Evolutionary conservation across 2,329 filamentous ascomycete species (phyloP).

Genomic region (Cercospora sesami): DNA sequence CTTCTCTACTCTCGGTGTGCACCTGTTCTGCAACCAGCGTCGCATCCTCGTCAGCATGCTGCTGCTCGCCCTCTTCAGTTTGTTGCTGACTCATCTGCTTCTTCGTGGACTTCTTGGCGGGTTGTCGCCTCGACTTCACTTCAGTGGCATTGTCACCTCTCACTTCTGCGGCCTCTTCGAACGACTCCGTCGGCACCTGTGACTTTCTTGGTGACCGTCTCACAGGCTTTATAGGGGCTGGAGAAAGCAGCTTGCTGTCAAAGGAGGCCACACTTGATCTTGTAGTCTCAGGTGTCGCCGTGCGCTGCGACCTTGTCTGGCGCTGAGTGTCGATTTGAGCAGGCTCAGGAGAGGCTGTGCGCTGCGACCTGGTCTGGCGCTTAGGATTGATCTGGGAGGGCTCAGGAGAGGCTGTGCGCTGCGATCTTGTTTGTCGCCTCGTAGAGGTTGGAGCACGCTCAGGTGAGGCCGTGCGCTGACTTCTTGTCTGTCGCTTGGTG

Average conservation of each 20-base stretch:
- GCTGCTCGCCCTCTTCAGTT: slow-evolving; percentile 3
- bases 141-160: neutral
- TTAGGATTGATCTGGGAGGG: neutral
- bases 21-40: neutral
- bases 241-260: slow-evolving; percentile 18
- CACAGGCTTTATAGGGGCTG: slow-evolving; percentile 11
- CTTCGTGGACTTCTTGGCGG: slow-evolving; percentile 2
- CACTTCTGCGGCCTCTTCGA: slow-evolving; percentile 1
- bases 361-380: neutral
- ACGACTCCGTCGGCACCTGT: slow-evolving; percentile 3
- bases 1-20: neutral
- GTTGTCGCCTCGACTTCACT: neutral
- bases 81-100: neutral
- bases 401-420: slow-evolving; percentile 5
- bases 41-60: neutral
- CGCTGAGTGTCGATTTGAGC: neutral
- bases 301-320: neutral
- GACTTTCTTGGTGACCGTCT: slow-evolving; percentile 21
- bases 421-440: neutral
- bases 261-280: neutral
- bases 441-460: neutral
- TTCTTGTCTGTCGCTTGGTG: slow-evolving; percentile 8
- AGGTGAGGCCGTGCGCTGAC: slow-evolving; percentile 5
- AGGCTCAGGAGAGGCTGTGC: slow-evolving; percentile 4
- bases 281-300: slow-evolving; percentile 2